Evolutionary conservation across 129 eudicot genomes (phyloP).

Genomic region (Daucus carota): DH1_v3.0 NC_030383.2:47810501-47811000

Average conservation of each 20-base stretch:
- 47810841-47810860: background rate
- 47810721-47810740: background rate
- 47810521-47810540: constrained; percentile 44
- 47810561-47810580: background rate
- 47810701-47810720: background rate
- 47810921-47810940: too few species aligned
- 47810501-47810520: constrained; percentile 75
- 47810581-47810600: constrained; percentile 19
- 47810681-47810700: background rate
- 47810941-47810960: too few species aligned
- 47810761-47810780: background rate
- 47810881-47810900: background rate
- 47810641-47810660: constrained; percentile 57
- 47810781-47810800: background rate
- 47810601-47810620: constrained; percentile 64
- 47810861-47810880: background rate
- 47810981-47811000: too few species aligned
- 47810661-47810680: constrained; percentile 17
- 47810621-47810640: constrained; percentile 53
- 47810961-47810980: too few species aligned
- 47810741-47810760: background rate
- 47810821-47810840: background rate
- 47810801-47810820: background rate
- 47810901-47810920: too few species aligned
- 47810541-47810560: too few species aligned